Percentiles rank a stretch among this genome's conserved stretches.
Evolutionary conservation across 352 stramenopile genomes (phyloP).

Genomic region (Globisporangium emineosum): DNA sequence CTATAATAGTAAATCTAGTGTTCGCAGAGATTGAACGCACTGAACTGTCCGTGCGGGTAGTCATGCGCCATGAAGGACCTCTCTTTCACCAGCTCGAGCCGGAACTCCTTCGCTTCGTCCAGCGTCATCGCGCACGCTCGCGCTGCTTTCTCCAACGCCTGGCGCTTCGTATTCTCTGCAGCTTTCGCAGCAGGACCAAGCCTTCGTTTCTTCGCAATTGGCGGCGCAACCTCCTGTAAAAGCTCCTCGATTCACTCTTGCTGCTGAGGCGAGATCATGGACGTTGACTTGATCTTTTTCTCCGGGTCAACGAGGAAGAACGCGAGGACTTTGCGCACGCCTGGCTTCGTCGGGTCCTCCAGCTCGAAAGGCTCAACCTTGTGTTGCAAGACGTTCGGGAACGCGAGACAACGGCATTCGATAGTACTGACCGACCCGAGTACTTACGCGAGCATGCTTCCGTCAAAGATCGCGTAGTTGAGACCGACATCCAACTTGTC

Average conservation of each 20-base stretch:
- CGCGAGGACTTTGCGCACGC: conserved; percentile 38
- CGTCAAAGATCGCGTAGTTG: conserved; percentile 26
- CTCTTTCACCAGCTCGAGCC: conserved; percentile 28
- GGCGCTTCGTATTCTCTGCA: neutral
- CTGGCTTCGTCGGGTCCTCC: conserved; percentile 23
- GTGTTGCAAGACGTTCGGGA: conserved; percentile 41
- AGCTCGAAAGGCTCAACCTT: conserved; percentile 46
- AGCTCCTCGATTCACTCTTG: conserved; percentile 23
- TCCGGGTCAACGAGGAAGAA: conserved; percentile 48
- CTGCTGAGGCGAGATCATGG: conserved; percentile 37
- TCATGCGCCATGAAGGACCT: neutral
- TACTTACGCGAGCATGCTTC: conserved; percentile 20
- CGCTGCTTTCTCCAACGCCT: conserved; percentile 20
- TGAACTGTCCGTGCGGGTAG: too few species aligned
- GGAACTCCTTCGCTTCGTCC: conserved; percentile 19
- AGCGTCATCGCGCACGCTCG: conserved; percentile 18
- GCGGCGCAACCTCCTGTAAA: neutral
- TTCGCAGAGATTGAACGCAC: conserved; percentile 12
- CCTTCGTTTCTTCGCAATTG: neutral
- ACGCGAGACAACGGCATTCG: conserved; percentile 30
- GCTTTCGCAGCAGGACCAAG: neutral
- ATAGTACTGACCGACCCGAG: conserved; percentile 23
- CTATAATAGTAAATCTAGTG: too few species aligned
- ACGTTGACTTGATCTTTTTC: conserved; percentile 27
- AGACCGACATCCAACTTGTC: conserved; percentile 23